phyloP scores from a whole-genome alignment of 495 filamentous ascomycete genomes.

The Extremus antarcticus region DNA sequence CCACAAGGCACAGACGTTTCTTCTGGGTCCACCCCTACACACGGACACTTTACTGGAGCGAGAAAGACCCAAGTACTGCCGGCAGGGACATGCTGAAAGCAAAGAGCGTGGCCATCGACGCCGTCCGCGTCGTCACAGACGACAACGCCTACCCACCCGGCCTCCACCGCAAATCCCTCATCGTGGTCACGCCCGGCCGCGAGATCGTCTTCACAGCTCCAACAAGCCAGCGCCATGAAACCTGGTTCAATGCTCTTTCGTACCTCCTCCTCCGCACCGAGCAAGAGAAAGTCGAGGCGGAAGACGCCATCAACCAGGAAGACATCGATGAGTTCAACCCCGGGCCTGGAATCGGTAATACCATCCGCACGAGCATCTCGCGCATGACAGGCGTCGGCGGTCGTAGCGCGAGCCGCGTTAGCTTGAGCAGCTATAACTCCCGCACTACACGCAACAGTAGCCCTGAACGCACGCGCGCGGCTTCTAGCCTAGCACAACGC shows the following conservation, averaged over 20 bases:
- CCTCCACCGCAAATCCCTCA: slow-evolving; percentile 81
- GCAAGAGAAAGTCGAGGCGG: slow-evolving; percentile 38
- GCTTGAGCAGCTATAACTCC: slow-evolving; percentile 74
- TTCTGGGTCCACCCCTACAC: slow-evolving; percentile 99
- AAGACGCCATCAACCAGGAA: slow-evolving; percentile 51
- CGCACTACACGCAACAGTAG: slow-evolving; percentile 49
- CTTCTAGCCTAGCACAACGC: slow-evolving; percentile 27
- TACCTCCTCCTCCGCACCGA: slow-evolving; percentile 75
- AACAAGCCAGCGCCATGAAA: slow-evolving; percentile 88
- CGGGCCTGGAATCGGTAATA: slow-evolving; percentile 30
- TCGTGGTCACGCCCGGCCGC: slow-evolving; percentile 81
- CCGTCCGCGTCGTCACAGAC: slow-evolving; percentile 84
- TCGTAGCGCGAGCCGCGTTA: slow-evolving; percentile 40
- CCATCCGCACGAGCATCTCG: slow-evolving; percentile 36
- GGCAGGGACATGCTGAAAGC: slow-evolving; percentile 64
- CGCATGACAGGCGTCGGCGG: slow-evolving; percentile 34
- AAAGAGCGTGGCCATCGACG: slow-evolving; percentile 91
- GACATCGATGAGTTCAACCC: slow-evolving; percentile 90
- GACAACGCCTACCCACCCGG: slow-evolving; percentile 94
- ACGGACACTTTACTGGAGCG: slow-evolving; percentile 92
- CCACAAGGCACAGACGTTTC: slow-evolving; percentile 81
- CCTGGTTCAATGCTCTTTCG: slow-evolving; percentile 95
- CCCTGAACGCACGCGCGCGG: slow-evolving; percentile 27
- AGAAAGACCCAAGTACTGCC: slow-evolving; percentile 69
- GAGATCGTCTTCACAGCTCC: slow-evolving; percentile 86